Conservation (phyloP, 2,329 filamentous ascomycete species). For the Tolypocladium inflatum region DNA sequence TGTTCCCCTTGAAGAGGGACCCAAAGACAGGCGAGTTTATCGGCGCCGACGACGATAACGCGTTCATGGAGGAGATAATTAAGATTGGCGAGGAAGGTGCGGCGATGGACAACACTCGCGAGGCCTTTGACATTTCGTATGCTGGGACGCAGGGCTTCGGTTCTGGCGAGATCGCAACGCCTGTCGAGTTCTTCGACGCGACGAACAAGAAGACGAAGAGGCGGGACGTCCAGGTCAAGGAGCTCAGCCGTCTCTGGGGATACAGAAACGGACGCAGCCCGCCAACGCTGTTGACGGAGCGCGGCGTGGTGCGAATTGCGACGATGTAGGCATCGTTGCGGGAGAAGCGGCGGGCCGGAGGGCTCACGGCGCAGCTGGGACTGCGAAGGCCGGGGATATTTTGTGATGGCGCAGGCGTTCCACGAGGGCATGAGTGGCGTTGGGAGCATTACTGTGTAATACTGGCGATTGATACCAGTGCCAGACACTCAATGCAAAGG, state of each 20-base stretch:
- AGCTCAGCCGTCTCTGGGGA: constrained; percentile 52
- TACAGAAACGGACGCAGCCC: constrained; percentile 52
- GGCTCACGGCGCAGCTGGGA: not conserved
- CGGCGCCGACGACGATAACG: constrained; percentile 38
- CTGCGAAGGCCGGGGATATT: not conserved
- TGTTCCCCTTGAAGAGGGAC: constrained; percentile 45
- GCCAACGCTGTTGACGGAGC: constrained; percentile 23
- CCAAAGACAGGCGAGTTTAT: constrained; percentile 28
- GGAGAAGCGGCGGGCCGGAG: not conserved
- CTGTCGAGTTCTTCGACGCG: constrained; percentile 29
- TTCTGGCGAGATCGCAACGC: constrained; percentile 20
- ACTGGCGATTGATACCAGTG: too few species aligned
- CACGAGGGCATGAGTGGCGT: not conserved
- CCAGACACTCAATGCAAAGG: not conserved
- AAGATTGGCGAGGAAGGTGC: constrained; percentile 33
- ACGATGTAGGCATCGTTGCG: constrained; percentile 21
- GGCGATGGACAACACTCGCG: constrained; percentile 32
- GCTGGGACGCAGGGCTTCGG: constrained; percentile 29
- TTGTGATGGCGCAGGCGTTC: not conserved
- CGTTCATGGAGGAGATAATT: constrained; percentile 52
- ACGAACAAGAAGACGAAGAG: constrained; percentile 15
- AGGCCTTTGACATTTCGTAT: constrained; percentile 39
- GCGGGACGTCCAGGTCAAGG: constrained; percentile 41
- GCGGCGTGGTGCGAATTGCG: constrained; percentile 27
- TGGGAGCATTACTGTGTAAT: not conserved